These are phyloP conservation scores for Saccharomycopsis vini DNA, from an alignment of 805 yeast genomes.

Conservation along the genomic window DNA sequence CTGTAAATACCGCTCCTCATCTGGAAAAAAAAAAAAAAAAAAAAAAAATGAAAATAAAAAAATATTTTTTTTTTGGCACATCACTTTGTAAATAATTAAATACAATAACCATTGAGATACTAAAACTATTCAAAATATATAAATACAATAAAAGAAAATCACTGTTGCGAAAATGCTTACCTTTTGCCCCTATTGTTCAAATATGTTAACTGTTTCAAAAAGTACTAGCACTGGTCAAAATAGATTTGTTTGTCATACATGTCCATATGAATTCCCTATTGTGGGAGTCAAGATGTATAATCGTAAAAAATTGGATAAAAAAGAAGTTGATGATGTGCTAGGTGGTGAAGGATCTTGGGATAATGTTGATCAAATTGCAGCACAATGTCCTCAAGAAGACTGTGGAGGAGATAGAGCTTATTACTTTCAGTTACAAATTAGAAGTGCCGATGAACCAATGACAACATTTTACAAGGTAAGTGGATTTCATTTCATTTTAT, in stretches of 20 bases:
- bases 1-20: too few relatives aligned
- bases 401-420: constrained; percentile 91
- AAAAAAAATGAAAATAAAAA: not conserved
- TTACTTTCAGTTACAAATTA: constrained; percentile 90
- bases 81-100: not conserved
- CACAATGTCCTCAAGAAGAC: constrained; percentile 81
- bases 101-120: not conserved
- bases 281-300: constrained; percentile 78
- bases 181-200: constrained; percentile 90
- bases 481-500: not conserved
- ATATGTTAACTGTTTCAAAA: constrained; percentile 72
- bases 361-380: constrained; percentile 90
- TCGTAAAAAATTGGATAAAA: constrained; percentile 72
- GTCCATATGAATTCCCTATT: constrained; percentile 92
- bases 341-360: constrained; percentile 99
- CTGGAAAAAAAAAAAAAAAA: constrained; percentile 2
- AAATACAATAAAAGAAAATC: not conserved
- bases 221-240: constrained; percentile 48
- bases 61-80: not conserved
- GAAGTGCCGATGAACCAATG: constrained; percentile 99
- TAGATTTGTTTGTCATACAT: constrained; percentile 80
- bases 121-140: not conserved
- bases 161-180: constrained; percentile 55
- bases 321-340: constrained; percentile 89
- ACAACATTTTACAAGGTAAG: constrained; percentile 78